Base-by-base conservation (phyloP, 345 rosid genomes). In the Fremontodendron californicum region DNA sequence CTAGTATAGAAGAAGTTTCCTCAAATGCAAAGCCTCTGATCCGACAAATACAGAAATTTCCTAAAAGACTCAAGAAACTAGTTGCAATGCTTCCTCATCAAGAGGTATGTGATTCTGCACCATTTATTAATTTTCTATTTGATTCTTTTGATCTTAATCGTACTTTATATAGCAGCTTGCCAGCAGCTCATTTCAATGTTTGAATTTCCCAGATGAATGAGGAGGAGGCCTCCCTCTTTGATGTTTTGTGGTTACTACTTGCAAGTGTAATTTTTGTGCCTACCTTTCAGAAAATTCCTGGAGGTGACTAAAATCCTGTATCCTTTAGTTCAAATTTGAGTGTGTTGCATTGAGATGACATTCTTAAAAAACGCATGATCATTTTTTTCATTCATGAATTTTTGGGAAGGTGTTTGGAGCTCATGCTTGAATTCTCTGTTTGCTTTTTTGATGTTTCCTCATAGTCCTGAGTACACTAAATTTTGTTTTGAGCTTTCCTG, bases 181-280 rank as follows among this genome's bases (percentile, higher is more conserved):
- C 65, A 61, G 64, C 29, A 65, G 64, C 29, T 78, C 43, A 65
- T 77, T 12, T 78, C 64, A 12, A 35, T 42, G 48, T 69, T 62
- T 77, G 49, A 45, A 68, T 74, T 84, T 79, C 40, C 48, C 85
- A 96, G 99, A 81, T 96, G 78, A 96, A 96, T 64, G 99, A 89
- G 86, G 99, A 96, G 87, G 99, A 93, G 79, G 98, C 99, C 72
- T 96, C 99, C 40, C 93, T 93, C 63, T 82, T 91, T 79, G 99
- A 96, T 81, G 86, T 96, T 80, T 76, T 96, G 84, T 91, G 96
- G 91, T 81, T 96, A 73, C 90, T 96, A 76, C 93, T 96, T 75
- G 99, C 99, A 40, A 96, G 99, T 78, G 99, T 96, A 78, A 89
- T 96, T 82, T 96, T 96, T 87, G 99, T 96, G 82, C 99, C 99